Evolutionary conservation across 2,329 filamentous ascomycete genomes (phyloP).

Genomic region (Talaromyces pinophilus): DNA sequence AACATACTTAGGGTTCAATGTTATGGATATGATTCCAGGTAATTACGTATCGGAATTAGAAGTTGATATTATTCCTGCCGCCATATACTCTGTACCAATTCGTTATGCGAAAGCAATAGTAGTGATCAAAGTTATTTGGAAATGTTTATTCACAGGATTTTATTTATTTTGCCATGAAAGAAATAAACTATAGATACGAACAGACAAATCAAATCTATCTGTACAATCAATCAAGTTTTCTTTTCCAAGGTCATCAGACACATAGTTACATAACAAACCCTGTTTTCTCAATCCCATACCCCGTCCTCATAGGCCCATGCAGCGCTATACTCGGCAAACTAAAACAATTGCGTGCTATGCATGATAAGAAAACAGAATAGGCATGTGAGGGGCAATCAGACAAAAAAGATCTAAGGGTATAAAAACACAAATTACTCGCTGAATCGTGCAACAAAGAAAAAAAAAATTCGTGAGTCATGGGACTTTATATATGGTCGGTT

Average conservation of each 20-base stretch:
- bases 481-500: background rate
- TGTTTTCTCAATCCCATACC: background rate
- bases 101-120: no score
- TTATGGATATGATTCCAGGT: background rate
- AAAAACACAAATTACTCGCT: constrained; percentile 12
- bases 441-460: constrained; percentile 4
- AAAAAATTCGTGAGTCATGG: constrained; percentile 9
- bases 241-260: constrained; percentile 1
- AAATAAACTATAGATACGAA: background rate
- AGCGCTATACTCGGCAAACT: constrained; percentile 2
- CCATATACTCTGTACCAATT: no score
- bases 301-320: constrained; percentile 13
- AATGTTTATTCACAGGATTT: background rate
- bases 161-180: background rate
- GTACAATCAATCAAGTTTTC: constrained; percentile 5
- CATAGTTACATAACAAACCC: background rate
- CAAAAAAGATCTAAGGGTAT: constrained; percentile 13
- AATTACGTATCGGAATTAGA: no score
- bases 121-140: background rate
- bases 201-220: background rate
- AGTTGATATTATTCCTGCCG: no score
- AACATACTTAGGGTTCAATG: no score
- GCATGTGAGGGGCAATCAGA: constrained; percentile 8
- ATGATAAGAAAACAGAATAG: constrained; percentile 1
- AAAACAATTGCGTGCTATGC: constrained; percentile 10